Base-by-base conservation (phyloP, 1,284 basidiomycete species). In the Coriolopsis trogii region DNA sequence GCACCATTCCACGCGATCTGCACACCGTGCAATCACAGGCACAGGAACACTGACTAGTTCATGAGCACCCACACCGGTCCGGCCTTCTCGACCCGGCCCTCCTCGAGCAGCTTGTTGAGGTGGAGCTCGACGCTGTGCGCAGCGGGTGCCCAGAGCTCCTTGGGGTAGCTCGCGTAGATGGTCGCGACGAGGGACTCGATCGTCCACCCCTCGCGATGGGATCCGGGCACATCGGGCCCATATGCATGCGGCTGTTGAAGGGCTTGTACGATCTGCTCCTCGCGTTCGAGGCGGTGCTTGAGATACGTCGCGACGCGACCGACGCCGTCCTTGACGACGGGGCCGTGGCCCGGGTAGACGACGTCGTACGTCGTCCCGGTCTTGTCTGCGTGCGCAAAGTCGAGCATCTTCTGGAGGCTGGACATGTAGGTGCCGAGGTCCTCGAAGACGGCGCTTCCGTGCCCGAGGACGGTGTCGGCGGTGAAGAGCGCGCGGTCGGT, bases 331-430 rank as follows among this genome's bases (percentile, higher is more conserved):
- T 71, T 51, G 1, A 95, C 77, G 18, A 92, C 81, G 12, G 91
- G 88, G 0, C 96, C 95, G 61, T 98, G 95, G 0, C 85, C 93
- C 0, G 96, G 95, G 64, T 94, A 96, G 15, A 98, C 71, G 2
- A 61, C 59, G 15, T 69, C 68, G 63, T 81, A 79, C 20, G 67
- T 59, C 39, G 69, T 62, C 49, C 64, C 66, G 40, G 58, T 58
- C 39, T 38, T 37, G 10, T 43, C 51, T 10, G 29, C 48, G 51
- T 66, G 49, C 18, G 57, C 53, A 51, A 80, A 77, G 2, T 76
- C 71, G 12, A 85, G 71, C 65, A 91, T 79, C 56, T 75, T 80
- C 46, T 79, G 76, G n/a, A 96, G 77, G 54, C 85, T 87, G 4
- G 72, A 58, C 46, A 96, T 72, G 65, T 97, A 97, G 1, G 79